phyloP scores from a whole-genome alignment of 1,284 basidiomycete genomes.

The Rhizoctonia solani region DNA sequence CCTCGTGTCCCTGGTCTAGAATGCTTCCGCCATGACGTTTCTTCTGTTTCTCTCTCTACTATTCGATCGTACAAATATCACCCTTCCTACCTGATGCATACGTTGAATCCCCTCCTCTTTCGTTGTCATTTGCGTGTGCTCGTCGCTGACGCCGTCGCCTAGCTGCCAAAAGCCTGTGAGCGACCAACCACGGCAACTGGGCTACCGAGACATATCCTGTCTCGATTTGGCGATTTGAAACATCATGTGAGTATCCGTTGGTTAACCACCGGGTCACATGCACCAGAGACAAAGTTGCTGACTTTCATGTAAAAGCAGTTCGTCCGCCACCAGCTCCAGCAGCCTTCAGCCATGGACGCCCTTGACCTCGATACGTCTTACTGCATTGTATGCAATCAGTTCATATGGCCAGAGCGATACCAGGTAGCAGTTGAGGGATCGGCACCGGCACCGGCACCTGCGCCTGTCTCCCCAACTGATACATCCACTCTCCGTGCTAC shows the following conservation, averaged over 20 bases:
- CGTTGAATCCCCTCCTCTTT: background rate
- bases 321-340: constrained; percentile 11
- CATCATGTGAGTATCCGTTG: constrained; percentile 22
- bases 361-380: constrained; percentile 33
- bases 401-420: constrained; percentile 35
- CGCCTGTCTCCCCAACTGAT: background rate
- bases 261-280: constrained; percentile 11
- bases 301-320: background rate
- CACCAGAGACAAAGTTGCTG: constrained; percentile 1
- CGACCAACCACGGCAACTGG: constrained; percentile 9
- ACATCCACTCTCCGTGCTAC: constrained; percentile 15
- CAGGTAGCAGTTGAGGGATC: constrained; percentile 1
- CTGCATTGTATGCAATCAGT: constrained; percentile 34
- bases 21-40: constrained; percentile 17
- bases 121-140: background rate
- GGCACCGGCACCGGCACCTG: too few relatives aligned
- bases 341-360: constrained; percentile 16
- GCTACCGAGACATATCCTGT: constrained; percentile 14
- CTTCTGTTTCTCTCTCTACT: background rate
- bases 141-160: constrained; percentile 3
- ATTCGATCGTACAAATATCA: constrained; percentile 13
- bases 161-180: constrained; percentile 14
- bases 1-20: constrained; percentile 29
- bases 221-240: constrained; percentile 17
- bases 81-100: background rate